Evolutionary conservation across 2,329 filamentous ascomycete species (phyloP).

Genomic region (Penicillium sp.): DNA sequence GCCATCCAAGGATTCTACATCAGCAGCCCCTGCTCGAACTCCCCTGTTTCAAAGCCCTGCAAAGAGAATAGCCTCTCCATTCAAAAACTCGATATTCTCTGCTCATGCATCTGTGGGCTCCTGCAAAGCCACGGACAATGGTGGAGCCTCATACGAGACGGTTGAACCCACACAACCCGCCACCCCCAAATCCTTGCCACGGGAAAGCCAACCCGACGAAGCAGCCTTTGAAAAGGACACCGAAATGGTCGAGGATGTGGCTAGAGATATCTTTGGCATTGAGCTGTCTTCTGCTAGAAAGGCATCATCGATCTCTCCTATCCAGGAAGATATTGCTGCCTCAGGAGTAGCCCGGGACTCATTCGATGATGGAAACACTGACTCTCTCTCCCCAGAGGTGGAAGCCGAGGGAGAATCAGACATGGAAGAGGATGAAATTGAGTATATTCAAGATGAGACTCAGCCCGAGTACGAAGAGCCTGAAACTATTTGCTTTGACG

Average conservation of each 20-base stretch:
- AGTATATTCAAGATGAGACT: neutral
- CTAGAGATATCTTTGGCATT: slow-evolving; percentile 19
- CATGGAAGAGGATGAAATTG: slow-evolving; percentile 5
- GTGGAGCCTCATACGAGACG: neutral
- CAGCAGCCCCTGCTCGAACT: slow-evolving; percentile 29
- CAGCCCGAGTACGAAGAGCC: slow-evolving; percentile 12
- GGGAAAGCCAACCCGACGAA: slow-evolving; percentile 1
- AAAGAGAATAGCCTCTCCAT: slow-evolving; percentile 35
- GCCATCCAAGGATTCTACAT: slow-evolving; percentile 26
- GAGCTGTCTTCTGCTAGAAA: slow-evolving; percentile 13
- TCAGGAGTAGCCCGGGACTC: neutral
- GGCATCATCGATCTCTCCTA: slow-evolving; percentile 5
- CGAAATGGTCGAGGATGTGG: slow-evolving; percentile 19
- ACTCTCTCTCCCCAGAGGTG: neutral
- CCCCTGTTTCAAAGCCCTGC: slow-evolving; percentile 40
- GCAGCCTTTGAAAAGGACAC: slow-evolving; percentile 11
- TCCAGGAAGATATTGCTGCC: neutral
- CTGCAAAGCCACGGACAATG: neutral
- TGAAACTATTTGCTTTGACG: slow-evolving; percentile 5
- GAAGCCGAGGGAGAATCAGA: neutral
- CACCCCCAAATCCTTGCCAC: slow-evolving; percentile 1
- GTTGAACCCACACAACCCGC: neutral
- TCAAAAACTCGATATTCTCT: slow-evolving; percentile 26
- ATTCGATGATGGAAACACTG: neutral
- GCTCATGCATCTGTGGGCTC: slow-evolving; percentile 11